Base-by-base conservation (phyloP, 306 rosid genomes). In the Sophora flavescens region DNA sequence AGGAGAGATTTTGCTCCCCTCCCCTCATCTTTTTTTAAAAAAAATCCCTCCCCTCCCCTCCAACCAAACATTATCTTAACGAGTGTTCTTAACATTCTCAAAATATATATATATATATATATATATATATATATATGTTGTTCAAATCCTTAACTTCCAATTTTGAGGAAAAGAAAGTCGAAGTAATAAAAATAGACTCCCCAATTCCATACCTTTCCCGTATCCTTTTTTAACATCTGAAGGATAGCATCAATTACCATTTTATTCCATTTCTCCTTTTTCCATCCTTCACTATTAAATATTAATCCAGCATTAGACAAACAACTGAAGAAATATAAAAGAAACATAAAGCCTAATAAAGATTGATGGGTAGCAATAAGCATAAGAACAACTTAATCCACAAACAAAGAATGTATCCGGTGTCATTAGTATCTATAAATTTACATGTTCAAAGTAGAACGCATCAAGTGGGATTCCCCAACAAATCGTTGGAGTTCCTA, bases 401-500 rank as follows among this genome's bases (percentile, higher is more conserved):
- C 2, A 30, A 44, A 44, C 17, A 67, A 78, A 58, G 72, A 57
- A 67, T 75, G 28, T 68, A 51, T 63, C 62, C 8, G 63, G 26
- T 84, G 53, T 80, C 36, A 71, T 66, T 81, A 42, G 77, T 77
- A 77, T 77, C 57, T 63, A 69, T 69, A 42, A 44, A 68, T 63
- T 81, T 81, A 81, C 77, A 78, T 71, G 44, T 59, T 50, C 59
- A 32, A 56, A 67, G 10, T 54, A 61, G 78, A 80, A 57, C 68
- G 0, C 59, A 60, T 69, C 70, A 53, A 14, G 66, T 72, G 67
- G 82, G 57, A 64, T 64, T 70, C 63, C 78, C 81, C 87, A 80
- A 84, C 84, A 77, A 77, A 72, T 54, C 65, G 78, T 84, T 76
- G 85, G 70, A 74, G 58, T 76, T 76, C 38, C 22, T 22, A 22